Conservation (phyloP, 805 yeast genomes). For the Candida parachauliodes region DNA sequence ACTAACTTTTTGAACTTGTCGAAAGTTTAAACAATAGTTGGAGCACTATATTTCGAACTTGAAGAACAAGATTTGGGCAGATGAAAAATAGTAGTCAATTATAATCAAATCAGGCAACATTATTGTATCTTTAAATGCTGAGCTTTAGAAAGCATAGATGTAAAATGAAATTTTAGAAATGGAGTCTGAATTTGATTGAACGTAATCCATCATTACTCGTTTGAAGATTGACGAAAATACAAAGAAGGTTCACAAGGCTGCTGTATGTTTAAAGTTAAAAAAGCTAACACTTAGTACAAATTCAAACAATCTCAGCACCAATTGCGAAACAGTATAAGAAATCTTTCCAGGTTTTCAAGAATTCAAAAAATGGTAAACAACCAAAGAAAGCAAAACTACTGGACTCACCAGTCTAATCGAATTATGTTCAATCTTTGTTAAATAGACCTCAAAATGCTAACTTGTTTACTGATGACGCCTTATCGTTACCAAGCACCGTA, state of each 20-base stretch:
- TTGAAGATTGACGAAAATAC: background rate
- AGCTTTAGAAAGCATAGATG: background rate
- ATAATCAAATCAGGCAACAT: background rate
- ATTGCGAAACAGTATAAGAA: background rate
- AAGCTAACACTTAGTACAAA: background rate
- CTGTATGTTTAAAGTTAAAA: background rate
- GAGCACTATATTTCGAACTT: background rate
- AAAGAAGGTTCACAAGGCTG: background rate
- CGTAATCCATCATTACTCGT: background rate
- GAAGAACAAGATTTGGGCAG: background rate
- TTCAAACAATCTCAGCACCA: background rate
- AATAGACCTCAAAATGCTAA: background rate
- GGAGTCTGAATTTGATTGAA: background rate
- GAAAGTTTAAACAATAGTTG: background rate
- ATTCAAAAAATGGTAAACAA: too few species aligned
- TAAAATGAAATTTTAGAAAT: background rate
- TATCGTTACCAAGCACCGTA: too few species aligned
- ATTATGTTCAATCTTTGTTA: background rate
- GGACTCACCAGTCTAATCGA: background rate
- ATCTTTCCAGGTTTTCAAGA: background rate
- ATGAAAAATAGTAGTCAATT: background rate
- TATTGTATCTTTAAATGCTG: background rate
- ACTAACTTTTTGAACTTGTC: background rate
- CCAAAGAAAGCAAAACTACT: background rate
- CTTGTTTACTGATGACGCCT: background rate